Conservation (phyloP, 2,329 filamentous ascomycete genomes). For the Gremmenia infestans region DNA sequence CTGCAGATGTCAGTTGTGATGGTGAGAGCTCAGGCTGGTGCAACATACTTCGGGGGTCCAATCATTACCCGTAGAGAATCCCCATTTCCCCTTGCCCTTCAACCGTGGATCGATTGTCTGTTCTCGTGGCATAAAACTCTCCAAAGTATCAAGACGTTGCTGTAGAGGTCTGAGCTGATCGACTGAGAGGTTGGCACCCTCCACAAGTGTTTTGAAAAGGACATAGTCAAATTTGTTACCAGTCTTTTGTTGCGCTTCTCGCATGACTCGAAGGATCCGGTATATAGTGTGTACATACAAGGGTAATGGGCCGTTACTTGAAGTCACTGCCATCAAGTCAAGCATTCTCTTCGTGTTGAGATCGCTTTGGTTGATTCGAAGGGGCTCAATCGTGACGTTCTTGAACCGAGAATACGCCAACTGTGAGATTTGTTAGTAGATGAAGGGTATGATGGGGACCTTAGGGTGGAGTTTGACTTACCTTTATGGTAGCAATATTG, state of each 20-base stretch:
- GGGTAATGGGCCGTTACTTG: slow-evolving; percentile 36
- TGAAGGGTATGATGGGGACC: not conserved
- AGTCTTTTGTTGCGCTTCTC: slow-evolving; percentile 33
- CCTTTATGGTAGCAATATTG: slow-evolving; percentile 39
- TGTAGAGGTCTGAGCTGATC: slow-evolving; percentile 51
- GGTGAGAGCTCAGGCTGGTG: not conserved
- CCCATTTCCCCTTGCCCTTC: not conserved
- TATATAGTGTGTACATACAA: slow-evolving; percentile 47
- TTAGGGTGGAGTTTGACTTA: not conserved
- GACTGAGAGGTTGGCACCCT: slow-evolving; percentile 38
- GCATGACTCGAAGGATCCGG: slow-evolving; percentile 47
- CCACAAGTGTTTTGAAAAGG: slow-evolving; percentile 34
- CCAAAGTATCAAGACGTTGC: slow-evolving; percentile 56
- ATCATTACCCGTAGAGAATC: slow-evolving; percentile 11
- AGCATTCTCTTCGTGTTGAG: slow-evolving; percentile 50
- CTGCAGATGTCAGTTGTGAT: slow-evolving; percentile 10
- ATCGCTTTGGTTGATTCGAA: slow-evolving; percentile 43
- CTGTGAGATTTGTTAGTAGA: not conserved
- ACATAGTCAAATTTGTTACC: slow-evolving; percentile 40
- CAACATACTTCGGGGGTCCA: slow-evolving; percentile 21
- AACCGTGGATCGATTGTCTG: slow-evolving; percentile 4
- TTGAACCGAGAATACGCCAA: slow-evolving; percentile 32
- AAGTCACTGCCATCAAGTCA: slow-evolving; percentile 47
- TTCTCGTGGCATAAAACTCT: slow-evolving; percentile 53
- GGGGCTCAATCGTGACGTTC: slow-evolving; percentile 39